Evolutionary conservation across 257 asterid species (phyloP), one percentile per base, ranked within the genome.

Genomic region (Coffea canephora): DNA sequence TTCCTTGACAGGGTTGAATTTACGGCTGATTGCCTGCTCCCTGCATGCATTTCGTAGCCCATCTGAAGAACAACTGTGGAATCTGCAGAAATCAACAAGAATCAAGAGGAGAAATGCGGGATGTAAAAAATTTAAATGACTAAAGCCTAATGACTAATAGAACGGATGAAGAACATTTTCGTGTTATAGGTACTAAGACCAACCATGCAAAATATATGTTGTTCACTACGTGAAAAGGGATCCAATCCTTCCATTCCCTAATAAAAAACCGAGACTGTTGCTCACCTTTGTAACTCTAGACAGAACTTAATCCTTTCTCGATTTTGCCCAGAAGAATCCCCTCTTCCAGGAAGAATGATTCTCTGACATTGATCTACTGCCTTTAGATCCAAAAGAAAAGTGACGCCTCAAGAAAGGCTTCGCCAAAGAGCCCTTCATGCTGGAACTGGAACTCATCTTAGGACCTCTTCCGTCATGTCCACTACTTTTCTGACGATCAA

Each of bases 361-460:
- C 74, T 89, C 96, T 2, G 91, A 68, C 48, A 85, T 71, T 18
- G 97, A 82, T 84, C 76, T 81, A 43, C 78, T 82, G 5, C 87
- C 87, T 79, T 86, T 92, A 2, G 94, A 89, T 55, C 96, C 98
- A 79, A 92, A 91, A 0, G 96, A 94, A 76, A 92, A 91, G 83
- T 90, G 97, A 19, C 98, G 93, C 88, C 81, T 87, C 88, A 94
- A 77, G 80, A 92, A 94, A 8, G 97, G 92, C 87, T 81, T 91
- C 41, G 90, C 91, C 2, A 73, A 64, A 16, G 90, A 88, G 88
- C 89, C 81, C 81, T 88, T 91, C 94, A 86, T 75, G 88, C 95
- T 92, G 77, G 95, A 86, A 87, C 95, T 88, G 19, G 93, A 86
- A 89, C 89, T 82, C 92, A 89, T 77, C 87, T 87, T 93, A 13